Evolutionary conservation across 2,329 filamentous ascomycete genomes (phyloP), one percentile per base, ranked within the genome.

Genomic region (Colletotrichum truncatum): DNA sequence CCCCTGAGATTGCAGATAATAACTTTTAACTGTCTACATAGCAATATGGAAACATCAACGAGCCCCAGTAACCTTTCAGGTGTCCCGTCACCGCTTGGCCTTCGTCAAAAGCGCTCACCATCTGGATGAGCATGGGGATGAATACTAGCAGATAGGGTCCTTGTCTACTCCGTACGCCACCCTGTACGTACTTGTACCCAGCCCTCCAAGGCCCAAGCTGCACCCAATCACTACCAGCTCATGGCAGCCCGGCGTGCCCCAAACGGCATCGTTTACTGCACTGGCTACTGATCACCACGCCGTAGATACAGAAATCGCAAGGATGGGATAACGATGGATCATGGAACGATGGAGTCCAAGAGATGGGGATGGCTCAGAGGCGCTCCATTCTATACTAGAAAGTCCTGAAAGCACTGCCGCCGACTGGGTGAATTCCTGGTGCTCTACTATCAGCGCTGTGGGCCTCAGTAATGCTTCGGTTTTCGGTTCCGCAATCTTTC

Each of bases 221-320:
- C 28, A 28, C n/a, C 52, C 61, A 59, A 59, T 64, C 30, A 64
- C 12, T 30, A 6, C 36, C 43, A 1, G 12, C 34, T 2, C 46
- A 34, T 16, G 18, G 30, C 25, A 28, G 25, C 56, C n/a, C 26
- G 45, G 18, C 18, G 26, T 18, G 25, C 46, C 56, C 56, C 45
- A 60, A 60, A 41, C 9, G 55, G 55, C 34, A 52, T 30, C 49
- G 28, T 30, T 18, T 23, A 38, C 41, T 57, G 28, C 30, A 23
- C 54, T 30, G 49, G 39, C 38, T 39, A 16, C 11, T 21, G 28
- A 39, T 39, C 51, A 48, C 58, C 58, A 30, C 57, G 28, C 46
- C 57, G 41, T n/a, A 45, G 28, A 38, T 21, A 14, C 55, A 28
- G 58, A 46, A 34, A 16, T 25, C 23, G 46, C 23, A 25, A 25